Evolutionary conservation across 2,329 filamentous ascomycete species (phyloP), one percentile per base, ranked within the genome.

Genomic region (Talaromyces atroroseus): DNA sequence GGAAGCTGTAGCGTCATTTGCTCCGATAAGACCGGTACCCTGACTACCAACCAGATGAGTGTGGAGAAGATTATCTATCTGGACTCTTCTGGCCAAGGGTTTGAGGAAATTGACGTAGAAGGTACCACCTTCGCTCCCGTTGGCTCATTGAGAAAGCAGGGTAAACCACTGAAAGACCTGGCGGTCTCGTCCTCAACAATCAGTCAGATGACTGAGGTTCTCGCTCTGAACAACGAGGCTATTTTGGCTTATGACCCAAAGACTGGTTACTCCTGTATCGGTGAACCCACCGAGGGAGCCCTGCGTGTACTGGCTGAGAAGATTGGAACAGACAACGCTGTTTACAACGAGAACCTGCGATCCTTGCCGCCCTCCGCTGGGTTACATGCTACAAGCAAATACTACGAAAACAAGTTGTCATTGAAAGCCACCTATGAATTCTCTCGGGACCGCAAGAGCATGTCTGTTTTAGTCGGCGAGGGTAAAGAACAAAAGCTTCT

Each of bases 31-130:
- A 99, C 94, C 5, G 95, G 94, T 64, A 99, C 94, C 49, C 77
- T 99, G 70, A 99, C 94, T 11, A 99, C 94, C 42, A 99, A 99
- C 77, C 92, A 97, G 76, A 99, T 99, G 94, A 97, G 94, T 69
- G 94, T 96, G 56, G 94, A 86, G 78, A 95, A 92, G 75, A 77
- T 97, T 56, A 89, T 96, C 49, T 90, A 92, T 70, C 80, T 99
- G 63, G 86, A 83, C 65, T 84, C 88, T 63, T 74, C 82, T 58
- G 92, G 90, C 49, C 82, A 78, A 54, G 86, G 83, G 58, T 78
- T 97, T 23, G 89, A 92, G 65, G 92, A 96, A 70, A 81, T 96
- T 49, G 87, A 94, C 59, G 88, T 99, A 29, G 87, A 95, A 70
- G 94, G 94, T 46, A 96, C 91, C 1, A 97, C 90, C 48, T 97